Evolutionary conservation across 768 basidiomycete genomes (phyloP).

Genomic region (Porphyrellus cyaneotinctus): DNA sequence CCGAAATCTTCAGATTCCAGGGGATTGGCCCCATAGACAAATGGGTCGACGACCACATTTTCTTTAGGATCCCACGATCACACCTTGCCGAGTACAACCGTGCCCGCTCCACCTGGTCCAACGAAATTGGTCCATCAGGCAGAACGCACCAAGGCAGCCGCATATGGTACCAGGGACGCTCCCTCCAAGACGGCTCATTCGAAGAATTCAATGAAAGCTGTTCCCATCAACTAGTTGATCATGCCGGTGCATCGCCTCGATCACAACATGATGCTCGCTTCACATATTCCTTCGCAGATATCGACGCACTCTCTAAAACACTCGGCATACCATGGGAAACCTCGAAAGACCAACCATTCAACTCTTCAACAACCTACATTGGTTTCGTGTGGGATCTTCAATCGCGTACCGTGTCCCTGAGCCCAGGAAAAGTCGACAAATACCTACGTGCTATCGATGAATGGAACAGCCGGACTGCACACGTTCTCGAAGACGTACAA

Average conservation of each 20-base stretch:
- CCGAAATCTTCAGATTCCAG: neutral
- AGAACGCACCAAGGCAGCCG: no score
- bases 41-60: slow-evolving; percentile 10
- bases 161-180: no score
- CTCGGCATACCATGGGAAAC: neutral
- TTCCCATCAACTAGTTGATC: neutral
- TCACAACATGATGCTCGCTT: neutral
- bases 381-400: neutral
- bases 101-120: no score
- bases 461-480: no score
- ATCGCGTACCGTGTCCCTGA: neutral
- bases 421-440: neutral
- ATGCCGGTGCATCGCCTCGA: accelerated
- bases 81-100: neutral
- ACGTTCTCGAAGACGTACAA: no score
- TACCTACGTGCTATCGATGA: neutral
- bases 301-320: accelerated
- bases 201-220: neutral
- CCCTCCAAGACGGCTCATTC: neutral
- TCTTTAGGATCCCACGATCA: neutral
- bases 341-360: neutral
- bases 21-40: slow-evolving; percentile 4
- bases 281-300: neutral
- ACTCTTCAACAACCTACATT: neutral
- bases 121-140: no score